These are phyloP conservation scores for Geotrichum siamense DNA, from an alignment of 1,139 yeast genomes.

Conservation along the genomic window DNA sequence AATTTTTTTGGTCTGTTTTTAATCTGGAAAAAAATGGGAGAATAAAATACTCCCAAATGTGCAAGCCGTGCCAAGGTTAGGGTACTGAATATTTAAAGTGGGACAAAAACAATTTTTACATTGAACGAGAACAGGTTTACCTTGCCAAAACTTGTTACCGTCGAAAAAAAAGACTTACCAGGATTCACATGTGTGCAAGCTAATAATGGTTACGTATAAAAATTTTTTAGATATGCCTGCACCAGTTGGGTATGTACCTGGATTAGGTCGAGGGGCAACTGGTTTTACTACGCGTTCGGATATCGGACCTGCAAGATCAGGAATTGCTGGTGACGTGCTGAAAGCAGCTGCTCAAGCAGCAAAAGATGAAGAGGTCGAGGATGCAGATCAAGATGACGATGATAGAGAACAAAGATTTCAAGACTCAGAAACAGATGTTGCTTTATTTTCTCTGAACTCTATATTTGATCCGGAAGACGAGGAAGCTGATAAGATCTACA, in stretches of 20 bases:
- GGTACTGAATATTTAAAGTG: no score
- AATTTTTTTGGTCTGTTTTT: not conserved
- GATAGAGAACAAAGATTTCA: slow-evolving; percentile 31
- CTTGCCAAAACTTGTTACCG: no score
- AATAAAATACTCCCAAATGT: slow-evolving; percentile 8
- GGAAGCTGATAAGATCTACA: slow-evolving; percentile 71
- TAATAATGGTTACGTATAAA: slow-evolving; percentile 17
- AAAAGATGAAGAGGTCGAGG: slow-evolving; percentile 35
- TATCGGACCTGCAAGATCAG: slow-evolving; percentile 46
- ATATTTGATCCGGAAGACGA: slow-evolving; percentile 48
- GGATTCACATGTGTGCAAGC: no score
- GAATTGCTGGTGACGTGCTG: slow-evolving; percentile 37
- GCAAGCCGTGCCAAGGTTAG: slow-evolving; percentile 15
- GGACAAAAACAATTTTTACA: not conserved
- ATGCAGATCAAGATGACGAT: slow-evolving; percentile 31
- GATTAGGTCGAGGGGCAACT: slow-evolving; percentile 90
- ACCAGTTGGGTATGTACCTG: slow-evolving; percentile 87
- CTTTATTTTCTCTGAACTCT: slow-evolving; percentile 31
- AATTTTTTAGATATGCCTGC: slow-evolving; percentile 75
- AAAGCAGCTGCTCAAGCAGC: slow-evolving; percentile 33
- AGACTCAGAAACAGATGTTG: slow-evolving; percentile 39
- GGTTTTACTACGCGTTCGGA: slow-evolving; percentile 87
- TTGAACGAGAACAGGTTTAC: no score
- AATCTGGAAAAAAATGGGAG: not conserved
- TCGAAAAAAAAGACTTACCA: no score